These are phyloP conservation scores for Amphirosellinia nigrospora DNA, from an alignment of 495 filamentous ascomycete species.

Conservation along the genomic window DNA sequence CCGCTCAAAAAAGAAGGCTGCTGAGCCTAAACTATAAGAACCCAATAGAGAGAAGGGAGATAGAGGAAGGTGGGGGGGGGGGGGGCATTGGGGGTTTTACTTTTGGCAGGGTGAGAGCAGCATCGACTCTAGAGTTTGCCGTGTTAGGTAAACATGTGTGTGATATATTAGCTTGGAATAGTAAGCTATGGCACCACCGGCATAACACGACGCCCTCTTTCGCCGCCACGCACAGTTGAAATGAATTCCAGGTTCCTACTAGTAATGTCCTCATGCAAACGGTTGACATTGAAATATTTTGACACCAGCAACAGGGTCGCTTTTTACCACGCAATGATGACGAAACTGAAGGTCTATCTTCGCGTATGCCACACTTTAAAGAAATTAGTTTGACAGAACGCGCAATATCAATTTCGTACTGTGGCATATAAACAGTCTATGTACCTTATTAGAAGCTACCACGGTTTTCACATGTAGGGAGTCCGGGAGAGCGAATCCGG, in stretches of 20 bases:
- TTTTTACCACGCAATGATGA: background rate
- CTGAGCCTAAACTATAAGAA: conserved; percentile 34
- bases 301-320: background rate
- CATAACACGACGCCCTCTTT: background rate
- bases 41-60: background rate
- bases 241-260: background rate
- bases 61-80: background rate
- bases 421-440: conserved; percentile 42
- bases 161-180: background rate
- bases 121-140: background rate
- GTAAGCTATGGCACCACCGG: background rate
- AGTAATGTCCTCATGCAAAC: background rate
- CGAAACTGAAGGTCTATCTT: background rate
- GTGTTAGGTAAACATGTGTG: background rate
- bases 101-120: background rate
- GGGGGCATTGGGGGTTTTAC: background rate
- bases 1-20: conserved; percentile 6
- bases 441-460: conserved; percentile 30
- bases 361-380: background rate
- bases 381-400: background rate
- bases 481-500: background rate
- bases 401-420: conserved; percentile 32
- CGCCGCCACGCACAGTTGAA: background rate
- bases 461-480: conserved; percentile 11
- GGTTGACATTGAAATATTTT: background rate